Evolutionary conservation across 2,329 filamentous ascomycete genomes (phyloP), one percentile per base, ranked within the genome.

Genomic region (Fusarium denticulatum): DNA sequence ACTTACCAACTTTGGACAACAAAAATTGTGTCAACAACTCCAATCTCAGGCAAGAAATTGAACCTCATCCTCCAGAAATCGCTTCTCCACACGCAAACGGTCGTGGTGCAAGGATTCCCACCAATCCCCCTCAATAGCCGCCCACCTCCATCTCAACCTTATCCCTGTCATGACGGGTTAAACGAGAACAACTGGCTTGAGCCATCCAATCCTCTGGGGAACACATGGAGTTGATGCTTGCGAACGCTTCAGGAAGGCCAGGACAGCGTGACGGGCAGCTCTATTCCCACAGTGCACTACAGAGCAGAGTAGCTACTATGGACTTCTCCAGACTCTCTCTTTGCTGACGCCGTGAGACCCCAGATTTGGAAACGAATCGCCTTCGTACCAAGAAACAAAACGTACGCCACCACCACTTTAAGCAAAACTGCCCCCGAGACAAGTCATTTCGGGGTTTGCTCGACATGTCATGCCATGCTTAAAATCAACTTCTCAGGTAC

Each of bases 151-250:
- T 60, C 67, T 60, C 14, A 45, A 28, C 56, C 36, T 60, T 66
- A 68, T 64, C 72, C 72, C 59, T 68, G 59, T 50, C 58, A 34
- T 67, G 60, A 64, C 42, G 58, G 59, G 40, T 45, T 67, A 64
- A 55, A 69, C 67, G 68, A 71, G 67, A 65, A 65, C 67, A 74
- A 74, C 63, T 72, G 72, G 71, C 58, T 59, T 59, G 43, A 66
- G 65, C 60, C 67, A 52, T 18, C 47, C 46, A 67, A 62, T 45
- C 53, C 52, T 71, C 64, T 72, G 59, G 39, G 57, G 71, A 60
- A 67, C 56, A 43, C 50, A 71, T 69, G 46, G 67, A 49, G 49
- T 63, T 34, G 47, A 63, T 63, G 60, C 55, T 63, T 30, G 55
- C 28, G 34, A 39, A 47, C 60, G 28, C 53, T 68, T 68, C 32